Evolutionary conservation across 2,329 filamentous ascomycete genomes (phyloP).

Genomic region (Aspergillus ochraceus): DNA sequence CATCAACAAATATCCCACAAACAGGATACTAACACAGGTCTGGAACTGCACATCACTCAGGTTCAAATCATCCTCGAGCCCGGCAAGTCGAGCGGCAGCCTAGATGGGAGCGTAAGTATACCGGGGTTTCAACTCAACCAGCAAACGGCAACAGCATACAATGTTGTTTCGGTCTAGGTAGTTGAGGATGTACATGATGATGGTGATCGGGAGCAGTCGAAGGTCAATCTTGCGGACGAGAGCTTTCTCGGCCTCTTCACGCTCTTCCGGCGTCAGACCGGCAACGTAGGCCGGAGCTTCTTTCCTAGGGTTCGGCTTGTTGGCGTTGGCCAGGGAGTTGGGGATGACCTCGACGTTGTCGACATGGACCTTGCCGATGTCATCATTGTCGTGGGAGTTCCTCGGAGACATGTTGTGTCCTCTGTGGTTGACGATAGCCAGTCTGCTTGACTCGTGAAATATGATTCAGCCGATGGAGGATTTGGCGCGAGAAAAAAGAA

Average conservation of each 20-base stretch:
- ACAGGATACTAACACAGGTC: conserved; percentile 47
- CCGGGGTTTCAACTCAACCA: no score
- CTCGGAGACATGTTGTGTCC: conserved; percentile 18
- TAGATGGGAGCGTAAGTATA: conserved; percentile 5
- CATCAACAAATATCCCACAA: conserved; percentile 65
- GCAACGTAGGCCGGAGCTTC: conserved; percentile 36
- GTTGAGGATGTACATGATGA: conserved; percentile 76
- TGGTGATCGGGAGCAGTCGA: conserved; percentile 66
- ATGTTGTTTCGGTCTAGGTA: conserved; percentile 66
- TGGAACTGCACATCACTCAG: conserved; percentile 45
- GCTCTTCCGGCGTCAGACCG: conserved; percentile 53
- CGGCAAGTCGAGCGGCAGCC: conserved; percentile 44
- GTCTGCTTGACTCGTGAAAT: no score
- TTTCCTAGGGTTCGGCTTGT: conserved; percentile 26
- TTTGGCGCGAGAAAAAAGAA: no score
- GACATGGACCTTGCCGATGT: conserved; percentile 22
- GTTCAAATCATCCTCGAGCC: conserved; percentile 49
- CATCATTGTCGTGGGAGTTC: conserved; percentile 18
- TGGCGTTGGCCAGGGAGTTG: conserved; percentile 21
- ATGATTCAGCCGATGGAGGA: no score
- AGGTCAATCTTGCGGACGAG: conserved; percentile 71
- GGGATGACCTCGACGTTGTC: conserved; percentile 26
- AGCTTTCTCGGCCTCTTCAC: conserved; percentile 54
- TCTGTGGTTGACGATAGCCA: no score
- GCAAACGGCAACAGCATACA: conserved; percentile 31